phyloP scores from a whole-genome alignment of 2,329 filamentous ascomycete species.

The Intubia oerlemansii region DNA sequence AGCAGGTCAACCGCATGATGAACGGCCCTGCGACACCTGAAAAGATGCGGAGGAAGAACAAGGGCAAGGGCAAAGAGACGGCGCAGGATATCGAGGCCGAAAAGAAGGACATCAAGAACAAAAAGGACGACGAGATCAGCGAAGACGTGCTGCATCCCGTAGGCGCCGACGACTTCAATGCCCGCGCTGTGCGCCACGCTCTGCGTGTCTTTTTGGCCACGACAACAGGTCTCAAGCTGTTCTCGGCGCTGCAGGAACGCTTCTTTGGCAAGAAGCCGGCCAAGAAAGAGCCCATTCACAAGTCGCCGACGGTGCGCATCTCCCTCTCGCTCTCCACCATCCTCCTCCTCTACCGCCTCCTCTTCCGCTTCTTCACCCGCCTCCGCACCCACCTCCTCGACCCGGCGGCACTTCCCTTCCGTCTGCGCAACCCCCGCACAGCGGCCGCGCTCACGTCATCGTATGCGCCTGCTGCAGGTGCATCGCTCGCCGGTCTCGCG shows the following conservation, averaged over 20 bases:
- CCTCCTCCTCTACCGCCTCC: slow-evolving; percentile 61
- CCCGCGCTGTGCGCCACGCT: slow-evolving; percentile 47
- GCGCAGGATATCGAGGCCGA: no score
- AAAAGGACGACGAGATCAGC: no score
- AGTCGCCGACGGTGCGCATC: slow-evolving; percentile 51
- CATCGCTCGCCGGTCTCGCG: slow-evolving; percentile 66
- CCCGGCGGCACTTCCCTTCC: slow-evolving; percentile 61
- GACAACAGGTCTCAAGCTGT: slow-evolving; percentile 40
- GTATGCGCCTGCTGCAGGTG: slow-evolving; percentile 76
- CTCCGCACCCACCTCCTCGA: slow-evolving; percentile 61
- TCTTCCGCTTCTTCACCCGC: slow-evolving; percentile 74
- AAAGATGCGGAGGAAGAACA: no score
- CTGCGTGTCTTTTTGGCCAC: slow-evolving; percentile 48
- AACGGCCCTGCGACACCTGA: slow-evolving; percentile 17
- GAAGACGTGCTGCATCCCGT: no score
- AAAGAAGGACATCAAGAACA: slow-evolving; percentile 11
- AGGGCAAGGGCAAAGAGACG: no score
- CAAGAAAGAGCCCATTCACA: slow-evolving; percentile 32
- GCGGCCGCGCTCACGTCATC: slow-evolving; percentile 56
- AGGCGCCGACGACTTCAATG: slow-evolving; percentile 43
- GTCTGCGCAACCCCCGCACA: slow-evolving; percentile 60
- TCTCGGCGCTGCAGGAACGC: slow-evolving; percentile 27
- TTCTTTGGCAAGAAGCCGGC: slow-evolving; percentile 18
- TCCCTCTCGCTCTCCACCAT: slow-evolving; percentile 71
- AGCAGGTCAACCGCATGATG: slow-evolving; percentile 32